These are phyloP conservation scores for Aspergillus diversus DNA, from an alignment of 495 filamentous ascomycete species.

Conservation along the genomic window DNA sequence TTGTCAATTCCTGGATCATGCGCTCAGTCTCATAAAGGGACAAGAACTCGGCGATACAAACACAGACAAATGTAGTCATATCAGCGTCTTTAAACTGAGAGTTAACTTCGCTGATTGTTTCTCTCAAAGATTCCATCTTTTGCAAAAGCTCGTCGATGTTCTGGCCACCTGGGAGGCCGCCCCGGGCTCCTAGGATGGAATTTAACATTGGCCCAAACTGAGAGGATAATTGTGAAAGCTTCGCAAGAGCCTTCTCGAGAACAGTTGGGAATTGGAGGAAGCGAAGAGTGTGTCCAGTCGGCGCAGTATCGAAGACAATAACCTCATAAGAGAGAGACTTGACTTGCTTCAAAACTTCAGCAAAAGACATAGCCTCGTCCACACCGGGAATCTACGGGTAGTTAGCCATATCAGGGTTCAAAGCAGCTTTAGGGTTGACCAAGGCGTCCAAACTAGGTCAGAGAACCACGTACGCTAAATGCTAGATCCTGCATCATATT, in stretches of 20 bases:
- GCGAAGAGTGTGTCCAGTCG: conserved; percentile 97
- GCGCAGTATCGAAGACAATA: conserved; percentile 98
- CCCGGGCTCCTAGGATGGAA: conserved; percentile 79
- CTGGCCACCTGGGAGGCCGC: conserved; percentile 87
- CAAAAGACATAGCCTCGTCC: conserved; percentile 99
- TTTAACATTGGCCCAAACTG: conserved; percentile 98
- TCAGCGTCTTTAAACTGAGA: conserved; percentile 96
- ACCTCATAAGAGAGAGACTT: conserved; percentile 98
- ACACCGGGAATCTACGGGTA: conserved; percentile 85
- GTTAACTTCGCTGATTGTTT: conserved; percentile 95
- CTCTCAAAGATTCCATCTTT: conserved; percentile 90
- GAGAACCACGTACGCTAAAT: conserved; percentile 62
- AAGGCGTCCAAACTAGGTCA: not conserved
- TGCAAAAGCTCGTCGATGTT: conserved; percentile 88
- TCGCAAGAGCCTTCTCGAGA: conserved; percentile 96
- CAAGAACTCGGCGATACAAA: conserved; percentile 97
- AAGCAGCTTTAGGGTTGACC: not conserved
- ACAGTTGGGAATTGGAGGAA: conserved; percentile 99
- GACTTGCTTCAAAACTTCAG: conserved; percentile 98
- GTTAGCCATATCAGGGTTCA: conserved; percentile 26
- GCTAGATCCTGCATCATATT: conserved; percentile 77
- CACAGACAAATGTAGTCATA: conserved; percentile 96
- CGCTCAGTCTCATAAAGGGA: conserved; percentile 98
- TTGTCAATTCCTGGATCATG: conserved; percentile 97
- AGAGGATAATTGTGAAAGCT: conserved; percentile 88